Conservation (phyloP, 257 asterid species). For the Coffea canephora region DNA sequence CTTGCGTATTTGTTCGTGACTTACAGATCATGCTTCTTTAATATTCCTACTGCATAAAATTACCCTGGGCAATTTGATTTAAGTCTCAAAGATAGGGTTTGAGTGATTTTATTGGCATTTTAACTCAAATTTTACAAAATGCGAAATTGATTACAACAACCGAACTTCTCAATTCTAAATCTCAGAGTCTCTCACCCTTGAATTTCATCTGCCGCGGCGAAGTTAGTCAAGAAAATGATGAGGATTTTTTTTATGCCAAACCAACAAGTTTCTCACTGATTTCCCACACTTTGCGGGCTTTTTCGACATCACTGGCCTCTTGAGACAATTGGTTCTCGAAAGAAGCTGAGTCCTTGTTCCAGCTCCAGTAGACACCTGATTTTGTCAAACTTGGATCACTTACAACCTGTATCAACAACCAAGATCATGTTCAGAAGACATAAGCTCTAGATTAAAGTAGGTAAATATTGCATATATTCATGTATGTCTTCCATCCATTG, state of each 20-base stretch:
- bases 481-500: not conserved
- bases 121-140: slow-evolving; percentile 10
- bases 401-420: slow-evolving; percentile 54
- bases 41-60: not conserved
- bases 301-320: slow-evolving; percentile 79
- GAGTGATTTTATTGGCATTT: slow-evolving; percentile 16
- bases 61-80: not conserved
- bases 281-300: slow-evolving; percentile 90
- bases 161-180: not conserved
- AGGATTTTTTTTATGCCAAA: slow-evolving; percentile 34
- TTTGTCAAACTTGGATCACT: slow-evolving; percentile 90
- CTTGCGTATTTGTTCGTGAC: not conserved
- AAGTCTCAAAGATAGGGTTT: not conserved
- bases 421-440: not conserved
- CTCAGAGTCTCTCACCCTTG: not conserved
- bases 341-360: slow-evolving; percentile 91
- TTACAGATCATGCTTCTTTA: not conserved
- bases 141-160: slow-evolving; percentile 1
- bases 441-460: not conserved
- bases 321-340: slow-evolving; percentile 82
- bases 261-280: slow-evolving; percentile 88
- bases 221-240: not conserved
- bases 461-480: not conserved
- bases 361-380: slow-evolving; percentile 99
- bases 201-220: slow-evolving; percentile 6